These are phyloP conservation scores for Lophium mytilinum DNA, from an alignment of 495 filamentous ascomycete species.

Conservation along the genomic window DNA sequence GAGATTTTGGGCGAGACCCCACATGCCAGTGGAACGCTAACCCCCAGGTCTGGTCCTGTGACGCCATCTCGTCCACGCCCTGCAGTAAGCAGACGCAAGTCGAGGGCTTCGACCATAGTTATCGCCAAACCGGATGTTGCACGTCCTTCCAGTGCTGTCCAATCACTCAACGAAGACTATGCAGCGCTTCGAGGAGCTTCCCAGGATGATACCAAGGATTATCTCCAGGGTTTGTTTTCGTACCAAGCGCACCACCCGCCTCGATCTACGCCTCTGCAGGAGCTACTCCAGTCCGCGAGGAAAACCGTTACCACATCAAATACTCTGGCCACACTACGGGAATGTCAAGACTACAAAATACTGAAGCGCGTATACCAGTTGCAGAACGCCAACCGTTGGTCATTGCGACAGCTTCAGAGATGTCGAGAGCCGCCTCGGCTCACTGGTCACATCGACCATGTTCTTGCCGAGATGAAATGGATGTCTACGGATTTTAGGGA, in stretches of 20 bases:
- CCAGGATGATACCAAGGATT: constrained; percentile 57
- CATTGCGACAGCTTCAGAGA: constrained; percentile 74
- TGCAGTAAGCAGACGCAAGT: constrained; percentile 52
- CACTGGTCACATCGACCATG: constrained; percentile 70
- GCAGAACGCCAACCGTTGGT: constrained; percentile 84
- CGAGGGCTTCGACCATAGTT: constrained; percentile 68
- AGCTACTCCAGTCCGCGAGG: constrained; percentile 62
- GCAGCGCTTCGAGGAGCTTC: constrained; percentile 41
- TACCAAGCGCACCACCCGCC: constrained; percentile 56
- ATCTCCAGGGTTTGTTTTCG: constrained; percentile 71
- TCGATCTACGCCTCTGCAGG: constrained; percentile 54
- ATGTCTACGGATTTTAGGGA: constrained; percentile 92
- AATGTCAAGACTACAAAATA: constrained; percentile 76
- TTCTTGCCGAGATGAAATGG: constrained; percentile 91
- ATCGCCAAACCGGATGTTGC: constrained; percentile 53
- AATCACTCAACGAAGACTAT: constrained; percentile 33
- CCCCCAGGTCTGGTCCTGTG: constrained; percentile 27
- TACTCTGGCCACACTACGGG: constrained; percentile 65
- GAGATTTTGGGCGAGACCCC: constrained; percentile 56
- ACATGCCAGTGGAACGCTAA: constrained; percentile 34
- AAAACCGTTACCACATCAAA: constrained; percentile 77
- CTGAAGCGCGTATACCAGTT: constrained; percentile 77
- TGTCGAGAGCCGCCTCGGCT: constrained; percentile 68
- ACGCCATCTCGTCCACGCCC: constrained; percentile 22
- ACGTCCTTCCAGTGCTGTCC: constrained; percentile 8